Base-by-base conservation (phyloP, 2,329 filamentous ascomycete genomes). In the Apiospora saccharicola region DNA sequence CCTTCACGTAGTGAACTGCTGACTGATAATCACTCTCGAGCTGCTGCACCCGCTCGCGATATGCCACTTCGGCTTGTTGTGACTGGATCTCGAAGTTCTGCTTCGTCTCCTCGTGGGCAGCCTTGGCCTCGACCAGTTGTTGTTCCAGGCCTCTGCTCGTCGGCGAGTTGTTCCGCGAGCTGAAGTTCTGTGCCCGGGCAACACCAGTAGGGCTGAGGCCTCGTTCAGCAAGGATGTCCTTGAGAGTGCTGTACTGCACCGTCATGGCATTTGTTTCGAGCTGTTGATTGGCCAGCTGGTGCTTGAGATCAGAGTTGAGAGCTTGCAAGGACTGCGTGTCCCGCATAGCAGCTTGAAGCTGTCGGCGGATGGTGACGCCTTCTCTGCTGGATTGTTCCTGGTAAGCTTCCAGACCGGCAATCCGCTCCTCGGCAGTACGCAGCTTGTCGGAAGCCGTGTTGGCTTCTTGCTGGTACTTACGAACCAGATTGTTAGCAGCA, bases 11-110 rank as follows among this genome's bases (percentile, higher is more conserved):
- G 82, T 98, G 96, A 69, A 98, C 95, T 22, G 96, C 96, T 57
- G 96, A 98, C 82, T 98, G 95, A 81, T 99, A 98, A 81, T 99
- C 96, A 80, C 95, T 97, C 83, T 98, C 95, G 44, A 99, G 90
- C 80, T 98, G 95, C 73, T 94, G 90, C 70, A 99, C 88, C 82
- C 98, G 98, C 81, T 98, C 95, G 74, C 95, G 93, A 84, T 97
- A 98, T 67, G 93, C 90, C 71, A 91, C 89, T 80, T 97, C 96
- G n/a, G 94, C 92, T 79, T 97, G 94, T 77, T 96, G 93, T 73
- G 94, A 91, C 71, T 96, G 93, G 47, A 89, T 86, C 74, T 96
- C 94, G 75, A 95, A 94, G 4, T 88, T 88, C 72, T 90, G 85
- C 81, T 94, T 96, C 67, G 94, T 90, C 79, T 98, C 95, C 74